Evolutionary conservation across 805 yeast genomes (phyloP).

Genomic region (Wickerhamomyces hampshirensis): DNA sequence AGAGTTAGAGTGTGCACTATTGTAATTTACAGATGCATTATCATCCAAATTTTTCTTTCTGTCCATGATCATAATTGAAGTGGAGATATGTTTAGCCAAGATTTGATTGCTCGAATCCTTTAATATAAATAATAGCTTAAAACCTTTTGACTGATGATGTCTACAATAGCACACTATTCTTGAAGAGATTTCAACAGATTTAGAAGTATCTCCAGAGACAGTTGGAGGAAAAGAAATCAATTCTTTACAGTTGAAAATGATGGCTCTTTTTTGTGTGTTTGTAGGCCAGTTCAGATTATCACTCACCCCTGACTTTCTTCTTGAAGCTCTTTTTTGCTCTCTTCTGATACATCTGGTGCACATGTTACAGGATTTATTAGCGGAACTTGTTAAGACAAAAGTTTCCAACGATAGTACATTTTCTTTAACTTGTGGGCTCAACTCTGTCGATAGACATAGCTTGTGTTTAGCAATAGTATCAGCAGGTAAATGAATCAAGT

Average conservation of each 20-base stretch:
- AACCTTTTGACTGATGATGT: slow-evolving; percentile 89
- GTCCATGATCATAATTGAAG: slow-evolving; percentile 88
- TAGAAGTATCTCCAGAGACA: slow-evolving; percentile 23
- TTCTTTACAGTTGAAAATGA: slow-evolving; percentile 89
- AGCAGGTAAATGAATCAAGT: slow-evolving; percentile 73
- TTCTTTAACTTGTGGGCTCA: slow-evolving; percentile 44
- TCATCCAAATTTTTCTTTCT: slow-evolving; percentile 52
- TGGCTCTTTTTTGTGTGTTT: slow-evolving; percentile 69
- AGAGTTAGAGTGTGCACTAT: slow-evolving; percentile 15
- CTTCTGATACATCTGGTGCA: slow-evolving; percentile 88
- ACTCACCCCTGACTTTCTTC: slow-evolving; percentile 78
- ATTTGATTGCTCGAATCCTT: slow-evolving; percentile 56
- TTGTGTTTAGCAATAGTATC: slow-evolving; percentile 87
- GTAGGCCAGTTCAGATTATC: slow-evolving; percentile 78
- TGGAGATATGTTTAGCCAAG: slow-evolving; percentile 66
- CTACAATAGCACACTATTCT: slow-evolving; percentile 94
- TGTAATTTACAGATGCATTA: slow-evolving; percentile 7
- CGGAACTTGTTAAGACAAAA: slow-evolving; percentile 63
- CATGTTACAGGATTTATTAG: slow-evolving; percentile 57
- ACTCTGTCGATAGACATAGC: slow-evolving; percentile 48
- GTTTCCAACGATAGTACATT: slow-evolving; percentile 69
- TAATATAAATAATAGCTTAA: slow-evolving; percentile 63
- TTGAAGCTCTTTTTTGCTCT: slow-evolving; percentile 89
- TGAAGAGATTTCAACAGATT: slow-evolving; percentile 47
- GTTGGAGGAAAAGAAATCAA: slow-evolving; percentile 69